Base-by-base conservation (phyloP, 2,329 filamentous ascomycete genomes). In the Fusarium staphyleae region DNA sequence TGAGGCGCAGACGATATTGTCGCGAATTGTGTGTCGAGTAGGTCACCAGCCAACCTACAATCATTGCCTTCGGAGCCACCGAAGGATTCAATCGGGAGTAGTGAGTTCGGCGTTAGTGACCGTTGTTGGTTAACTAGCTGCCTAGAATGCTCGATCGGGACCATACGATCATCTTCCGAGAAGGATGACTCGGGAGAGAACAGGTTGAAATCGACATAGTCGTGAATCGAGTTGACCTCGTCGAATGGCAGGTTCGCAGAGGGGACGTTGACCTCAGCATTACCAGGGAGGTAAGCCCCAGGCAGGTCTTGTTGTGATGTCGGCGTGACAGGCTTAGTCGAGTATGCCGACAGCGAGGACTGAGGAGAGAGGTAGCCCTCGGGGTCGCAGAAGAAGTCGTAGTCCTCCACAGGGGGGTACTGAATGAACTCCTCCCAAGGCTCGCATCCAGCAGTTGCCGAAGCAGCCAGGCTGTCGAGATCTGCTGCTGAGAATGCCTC, bases 131-230 rank as follows among this genome's bases (percentile, higher is more conserved):
- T 56, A 41, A 55, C 43, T 18, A 43, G 37, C 41, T 64, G 57
- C 48, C 55, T 62, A 15, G 60, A 58, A 12, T 66, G 47, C 29
- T 66, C 63, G 40, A 71, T 64, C 12, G 70, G 59, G 51, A 69
- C 71, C 67, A 74, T 72, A 11, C 62, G 73, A 36, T 84, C 81
- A 52, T 82, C 81, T 49, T 81, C 79, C 12, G 79, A 72, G 66
- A 76, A 76, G 53, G 71, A 74, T 14, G 79, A 77, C 16, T 72
- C 69, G 3, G 81, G 81, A 42, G 81, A 84, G 72, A 77, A 84
- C 13, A 84, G 76, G 65, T 77, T 80, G 72, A 84, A 84, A 72
- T 84, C 81, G 60, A 76, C 70, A 63, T 84, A 84, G 69, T 79
- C 72, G 55, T 65, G 36, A 40, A 57, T 52, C 47, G 50, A 48